phyloP scores from a whole-genome alignment of 805 yeast genomes.

The Debaryomyces hansenii region DNA sequence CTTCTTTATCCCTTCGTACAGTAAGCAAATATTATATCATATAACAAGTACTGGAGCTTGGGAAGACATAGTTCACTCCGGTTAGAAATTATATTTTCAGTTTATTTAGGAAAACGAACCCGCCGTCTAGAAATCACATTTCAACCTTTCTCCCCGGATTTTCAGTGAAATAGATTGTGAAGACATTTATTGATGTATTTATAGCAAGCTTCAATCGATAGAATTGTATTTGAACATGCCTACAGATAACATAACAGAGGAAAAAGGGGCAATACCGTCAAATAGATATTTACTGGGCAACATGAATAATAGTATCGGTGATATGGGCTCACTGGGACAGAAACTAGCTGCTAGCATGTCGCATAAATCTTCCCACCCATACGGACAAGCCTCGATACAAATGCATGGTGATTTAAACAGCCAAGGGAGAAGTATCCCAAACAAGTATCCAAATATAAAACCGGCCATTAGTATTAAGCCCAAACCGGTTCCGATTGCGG shows the following conservation, averaged over 20 bases:
- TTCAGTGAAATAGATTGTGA: neutral
- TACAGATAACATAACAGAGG: neutral
- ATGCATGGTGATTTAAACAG: neutral
- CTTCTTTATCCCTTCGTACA: neutral
- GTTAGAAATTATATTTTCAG: no score
- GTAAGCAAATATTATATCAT: neutral
- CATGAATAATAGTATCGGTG: no score
- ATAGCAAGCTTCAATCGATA: no score
- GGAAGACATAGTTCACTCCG: no score
- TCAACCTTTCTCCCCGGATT: neutral
- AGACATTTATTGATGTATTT: no score
- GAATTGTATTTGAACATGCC: neutral
- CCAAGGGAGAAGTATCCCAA: neutral
- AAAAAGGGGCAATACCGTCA: neutral
- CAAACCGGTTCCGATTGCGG: conserved; percentile 27
- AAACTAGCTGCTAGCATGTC: no score
- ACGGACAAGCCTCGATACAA: neutral
- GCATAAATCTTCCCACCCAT: no score
- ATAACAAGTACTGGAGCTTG: no score
- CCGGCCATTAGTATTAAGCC: conserved; percentile 43
- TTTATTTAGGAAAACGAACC: no score
- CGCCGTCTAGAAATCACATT: no score
- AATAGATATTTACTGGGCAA: neutral
- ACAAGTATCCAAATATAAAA: conserved; percentile 35
- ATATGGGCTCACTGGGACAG: no score